These are phyloP conservation scores for Podila minutissima DNA, from an alignment of 192 early-diverging fungal species.

Conservation along the genomic window DNA sequence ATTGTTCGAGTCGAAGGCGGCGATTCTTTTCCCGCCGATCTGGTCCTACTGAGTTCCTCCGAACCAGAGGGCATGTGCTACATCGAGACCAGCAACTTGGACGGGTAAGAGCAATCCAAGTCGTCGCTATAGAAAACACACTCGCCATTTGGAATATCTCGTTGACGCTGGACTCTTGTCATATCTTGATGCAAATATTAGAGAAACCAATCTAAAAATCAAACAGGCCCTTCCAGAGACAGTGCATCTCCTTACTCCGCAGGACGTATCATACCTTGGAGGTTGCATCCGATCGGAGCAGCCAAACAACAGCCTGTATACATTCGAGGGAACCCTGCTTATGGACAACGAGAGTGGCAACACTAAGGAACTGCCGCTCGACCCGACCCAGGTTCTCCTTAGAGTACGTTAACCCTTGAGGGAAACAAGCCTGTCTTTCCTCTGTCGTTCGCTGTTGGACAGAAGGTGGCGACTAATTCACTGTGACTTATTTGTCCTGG, in stretches of 20 bases:
- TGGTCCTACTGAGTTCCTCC: slow-evolving; percentile 88
- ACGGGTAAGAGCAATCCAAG: slow-evolving; percentile 68
- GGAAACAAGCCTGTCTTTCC: slow-evolving; percentile 5
- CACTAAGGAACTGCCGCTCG: slow-evolving; percentile 80
- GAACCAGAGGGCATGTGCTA: slow-evolving; percentile 98
- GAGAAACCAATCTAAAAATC: slow-evolving; percentile 98
- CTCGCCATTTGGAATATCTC: slow-evolving; percentile 4
- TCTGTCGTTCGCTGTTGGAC: background rate
- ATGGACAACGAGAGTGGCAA: slow-evolving; percentile 59
- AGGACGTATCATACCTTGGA: slow-evolving; percentile 65
- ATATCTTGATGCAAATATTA: slow-evolving; percentile 28
- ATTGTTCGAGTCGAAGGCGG: slow-evolving; percentile 90
- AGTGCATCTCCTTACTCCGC: slow-evolving; percentile 73
- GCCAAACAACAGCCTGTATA: slow-evolving; percentile 97
- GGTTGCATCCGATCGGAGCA: slow-evolving; percentile 91
- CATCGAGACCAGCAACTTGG: slow-evolving; percentile 97
- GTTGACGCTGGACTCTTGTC: background rate
- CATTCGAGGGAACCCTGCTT: slow-evolving; percentile 85
- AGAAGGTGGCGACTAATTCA: background rate
- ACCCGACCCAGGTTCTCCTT: slow-evolving; percentile 93
- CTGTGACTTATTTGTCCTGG: background rate
- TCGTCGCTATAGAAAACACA: background rate
- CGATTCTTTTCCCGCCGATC: slow-evolving; percentile 92
- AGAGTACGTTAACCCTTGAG: slow-evolving; percentile 53
- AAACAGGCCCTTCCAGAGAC: slow-evolving; percentile 94